Evolutionary conservation across 345 rosid genomes (phyloP), one percentile per base, ranked within the genome.

Genomic region (Camelina hispida): DNA sequence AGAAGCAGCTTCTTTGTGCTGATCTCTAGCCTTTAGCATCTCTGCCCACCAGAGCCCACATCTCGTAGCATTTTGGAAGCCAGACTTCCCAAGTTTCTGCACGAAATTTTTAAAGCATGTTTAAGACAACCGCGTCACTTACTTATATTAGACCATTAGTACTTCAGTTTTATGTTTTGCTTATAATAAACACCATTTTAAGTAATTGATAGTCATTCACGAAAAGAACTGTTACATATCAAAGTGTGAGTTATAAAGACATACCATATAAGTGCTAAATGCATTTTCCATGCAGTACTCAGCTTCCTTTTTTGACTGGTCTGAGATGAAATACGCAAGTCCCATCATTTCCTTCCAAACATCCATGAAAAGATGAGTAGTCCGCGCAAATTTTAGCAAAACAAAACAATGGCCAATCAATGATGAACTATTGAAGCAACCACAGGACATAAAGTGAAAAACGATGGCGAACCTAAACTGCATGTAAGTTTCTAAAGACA

Each of bases 31-130:
- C 87, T 93, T 93, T 68, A 95, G 72, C 97, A 95, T 93, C 82
- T 90, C 98, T 64, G 86, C 83, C 98, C 99, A 95, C 99, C 98
- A 93, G 77, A 95, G 97, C 68, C 98, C 99, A 74, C 98, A 92
- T 72, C 99, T 86, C 60, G 88, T 84, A 78, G 96, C 89, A 90
- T 86, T 86, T 81, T 85, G 93, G 71, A 84, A 89, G 82, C 93
- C 93, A 78, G 87, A 55, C 67, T 88, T 67, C 71, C 92, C 98
- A 78, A 83, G 79, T 83, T 88, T 95, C 99, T 95, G 76, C 83
- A 80, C 25, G 69, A 66, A 7, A 52, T 32, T 72, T 51, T 32
- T 32, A 72, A 54, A 60, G 42, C 46, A 78, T 54, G 56, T 60
- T 63, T 51, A 56, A 77, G 34, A 60, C 42, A n/a, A 66, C 66